Evolutionary conservation across 495 filamentous ascomycete genomes (phyloP), one percentile per base, ranked within the genome.

Genomic region (Staphylotrichum tortipilum): DNA sequence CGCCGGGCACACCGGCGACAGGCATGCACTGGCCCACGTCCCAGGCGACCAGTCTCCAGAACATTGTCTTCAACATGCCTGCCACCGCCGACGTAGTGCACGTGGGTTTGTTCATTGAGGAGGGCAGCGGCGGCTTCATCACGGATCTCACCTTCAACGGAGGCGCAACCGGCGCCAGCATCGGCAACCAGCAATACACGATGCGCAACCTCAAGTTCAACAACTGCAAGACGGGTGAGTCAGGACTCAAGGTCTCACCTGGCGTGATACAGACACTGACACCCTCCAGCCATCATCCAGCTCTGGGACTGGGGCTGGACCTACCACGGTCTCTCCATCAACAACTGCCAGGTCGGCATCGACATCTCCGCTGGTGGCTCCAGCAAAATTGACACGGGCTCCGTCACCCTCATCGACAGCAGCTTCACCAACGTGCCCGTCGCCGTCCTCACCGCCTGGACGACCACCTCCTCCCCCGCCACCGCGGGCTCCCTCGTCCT

Each of bases 101-200:
- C 37, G 77, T 84, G 43, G 88, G 87, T 37, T 55, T 94, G 26
- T 88, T 86, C 59, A 82, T 86, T 45, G 85, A 89, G 58, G 78
- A 77, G 44, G 86, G 84, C 38, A 56, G 50, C 45, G 86, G 81
- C 10, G 85, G 85, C 8, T 86, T 88, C 52, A 67, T 89, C 61
- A 75, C 68, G 2, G 74, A 78, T 36, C 56, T 82, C 58, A 72
- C 77, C 9, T 89, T 89, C 66, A 79, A 81, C 47, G 88, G 88
- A 45, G 88, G 88, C n/a, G 65, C 72, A 0, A 73, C 77, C 30
- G 87, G 79, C 29, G 72, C 76, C 18, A 74, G 73, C 33, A 58
- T 88, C 49, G 86, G 86, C 14, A 89, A 86, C 57, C 86, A 91
- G 66, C 87, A 91, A 62, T 92, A 83, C 49, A 89, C 86, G 0